Percentiles rank a stretch among this genome's conserved stretches.
These are phyloP conservation scores for Borovskyia barvae DNA, from an alignment of 208 protist genomes.

Conservation along the genomic window DNA sequence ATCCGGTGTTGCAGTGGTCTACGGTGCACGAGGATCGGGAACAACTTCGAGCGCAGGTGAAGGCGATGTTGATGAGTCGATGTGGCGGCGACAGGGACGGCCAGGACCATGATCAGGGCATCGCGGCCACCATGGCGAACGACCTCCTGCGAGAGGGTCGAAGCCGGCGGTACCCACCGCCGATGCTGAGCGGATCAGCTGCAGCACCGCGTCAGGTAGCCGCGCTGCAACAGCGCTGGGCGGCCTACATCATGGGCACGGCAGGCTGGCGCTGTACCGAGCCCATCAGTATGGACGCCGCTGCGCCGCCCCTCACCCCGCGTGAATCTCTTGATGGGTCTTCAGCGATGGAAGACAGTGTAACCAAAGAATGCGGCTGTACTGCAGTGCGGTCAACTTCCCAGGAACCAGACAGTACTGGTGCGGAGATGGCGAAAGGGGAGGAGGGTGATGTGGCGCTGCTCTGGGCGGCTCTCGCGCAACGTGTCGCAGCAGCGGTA, in stretches of 20 bases:
- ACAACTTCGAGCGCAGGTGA: constrained; percentile 21
- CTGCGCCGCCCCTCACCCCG: neutral
- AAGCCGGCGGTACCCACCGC: constrained; percentile 14
- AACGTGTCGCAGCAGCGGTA: constrained; percentile 17
- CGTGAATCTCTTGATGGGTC: too few relatives aligned
- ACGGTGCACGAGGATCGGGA: constrained; percentile 37
- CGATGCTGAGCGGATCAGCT: constrained; percentile 26
- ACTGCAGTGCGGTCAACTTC: too few relatives aligned
- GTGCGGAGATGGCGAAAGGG: too few relatives aligned
- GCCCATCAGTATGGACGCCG: neutral
- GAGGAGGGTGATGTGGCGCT: neutral
- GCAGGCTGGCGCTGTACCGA: too few relatives aligned
- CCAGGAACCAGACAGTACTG: too few relatives aligned
- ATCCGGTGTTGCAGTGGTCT: constrained; percentile 26
- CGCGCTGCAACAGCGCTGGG: constrained; percentile 19
- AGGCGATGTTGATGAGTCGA: constrained; percentile 13
- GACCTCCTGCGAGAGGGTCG: constrained; percentile 13
- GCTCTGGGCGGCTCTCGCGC: constrained; percentile 22
- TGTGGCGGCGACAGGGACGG: constrained; percentile 4
- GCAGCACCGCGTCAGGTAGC: constrained; percentile 3
- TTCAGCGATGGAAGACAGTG: too few relatives aligned
- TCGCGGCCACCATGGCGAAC: constrained; percentile 2
- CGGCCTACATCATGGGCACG: constrained; percentile 1
- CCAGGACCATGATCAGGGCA: constrained; percentile 3
- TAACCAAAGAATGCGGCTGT: too few relatives aligned